These are phyloP conservation scores for Elsinoe australis DNA, from an alignment of 2,329 filamentous ascomycete genomes.

Conservation along the genomic window DNA sequence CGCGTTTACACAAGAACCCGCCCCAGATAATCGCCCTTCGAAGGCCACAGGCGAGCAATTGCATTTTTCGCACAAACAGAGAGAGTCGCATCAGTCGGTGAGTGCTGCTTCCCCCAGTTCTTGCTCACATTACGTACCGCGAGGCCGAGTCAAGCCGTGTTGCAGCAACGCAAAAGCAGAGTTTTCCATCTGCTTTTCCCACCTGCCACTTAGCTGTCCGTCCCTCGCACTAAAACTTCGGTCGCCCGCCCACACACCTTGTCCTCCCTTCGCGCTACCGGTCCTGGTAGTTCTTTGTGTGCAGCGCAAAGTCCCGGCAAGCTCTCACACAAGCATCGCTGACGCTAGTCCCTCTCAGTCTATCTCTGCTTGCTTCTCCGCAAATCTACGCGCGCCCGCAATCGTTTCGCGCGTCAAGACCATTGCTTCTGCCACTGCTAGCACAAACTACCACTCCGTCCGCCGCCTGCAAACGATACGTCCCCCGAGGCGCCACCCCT, in stretches of 20 bases:
- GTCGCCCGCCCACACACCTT: constrained; percentile 16
- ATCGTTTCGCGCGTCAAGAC: background rate
- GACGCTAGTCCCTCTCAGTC: constrained; percentile 13
- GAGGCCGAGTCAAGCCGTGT: constrained; percentile 12
- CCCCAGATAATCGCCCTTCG: no score
- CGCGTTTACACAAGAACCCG: constrained; percentile 12
- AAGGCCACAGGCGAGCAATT: no score
- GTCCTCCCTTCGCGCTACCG: constrained; percentile 16
- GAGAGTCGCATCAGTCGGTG: no score
- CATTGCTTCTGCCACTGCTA: background rate
- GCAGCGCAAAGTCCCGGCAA: constrained; percentile 2
- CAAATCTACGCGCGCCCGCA: constrained; percentile 8
- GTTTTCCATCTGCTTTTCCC: constrained; percentile 10
- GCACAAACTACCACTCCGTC: no score
- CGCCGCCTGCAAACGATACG: constrained; percentile 30
- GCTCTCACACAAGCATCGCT: constrained; percentile 14
- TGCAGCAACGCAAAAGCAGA: background rate
- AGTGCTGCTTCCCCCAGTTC: background rate
- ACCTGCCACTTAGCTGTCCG: constrained; percentile 15
- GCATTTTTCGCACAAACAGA: no score
- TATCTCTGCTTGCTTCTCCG: background rate
- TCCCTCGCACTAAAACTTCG: constrained; percentile 15
- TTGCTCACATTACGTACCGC: background rate
- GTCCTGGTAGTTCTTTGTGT: constrained; percentile 2
- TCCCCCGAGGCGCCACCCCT: constrained; percentile 35